Base-by-base conservation (phyloP, 768 basidiomycete species). In the Mrakia frigida region DNA sequence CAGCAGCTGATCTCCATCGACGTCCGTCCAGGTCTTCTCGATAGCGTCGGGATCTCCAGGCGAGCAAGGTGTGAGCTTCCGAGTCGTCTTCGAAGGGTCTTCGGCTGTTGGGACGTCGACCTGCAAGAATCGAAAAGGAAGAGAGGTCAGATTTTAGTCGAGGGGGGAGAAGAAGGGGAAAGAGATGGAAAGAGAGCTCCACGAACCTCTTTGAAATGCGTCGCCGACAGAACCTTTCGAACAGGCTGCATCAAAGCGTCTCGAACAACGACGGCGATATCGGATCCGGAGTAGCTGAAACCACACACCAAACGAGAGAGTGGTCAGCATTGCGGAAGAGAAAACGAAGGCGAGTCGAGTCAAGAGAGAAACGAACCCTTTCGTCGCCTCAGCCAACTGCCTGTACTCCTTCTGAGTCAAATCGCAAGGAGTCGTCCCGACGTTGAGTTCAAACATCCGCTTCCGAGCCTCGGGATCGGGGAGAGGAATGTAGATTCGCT, bases 191-290 rank as follows among this genome's bases (percentile, higher is more conserved):
- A 25, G 5, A 2, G 28, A 0, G n/a, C n/a, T n/a, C n/a, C 37
- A 79, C 84, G 60, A 41, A 85, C 85, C 80, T 83, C 81, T 82
- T 94, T 94, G 85, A 99, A 99, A 84, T 99, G 96, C 0, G 94
- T 97, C 2, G 97, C 94, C 31, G 90, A 89, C 69, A 98, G 88
- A 63, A 99, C 93, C 82, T 99, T 98, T 73, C 96, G 89, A 21
- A 99, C 92, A 1, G 96, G 96, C 82, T 98, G 95, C 96, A 98
- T 99, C 79, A 99, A 87, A 0, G 96, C 95, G 81, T 98, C 96
- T 75, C 94, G 90, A 35, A 98, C 96, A 71, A 96, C 87, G 79
- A 95, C 91, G 2, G 95, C 89, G 71, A 99, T 94, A 85, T 98
- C 96, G 11, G 93, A 94, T 11, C 96, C 96, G 41, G 94, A 93